Evolutionary conservation across 805 yeast species (phyloP).

Genomic region (Candida sithepensis): DNA sequence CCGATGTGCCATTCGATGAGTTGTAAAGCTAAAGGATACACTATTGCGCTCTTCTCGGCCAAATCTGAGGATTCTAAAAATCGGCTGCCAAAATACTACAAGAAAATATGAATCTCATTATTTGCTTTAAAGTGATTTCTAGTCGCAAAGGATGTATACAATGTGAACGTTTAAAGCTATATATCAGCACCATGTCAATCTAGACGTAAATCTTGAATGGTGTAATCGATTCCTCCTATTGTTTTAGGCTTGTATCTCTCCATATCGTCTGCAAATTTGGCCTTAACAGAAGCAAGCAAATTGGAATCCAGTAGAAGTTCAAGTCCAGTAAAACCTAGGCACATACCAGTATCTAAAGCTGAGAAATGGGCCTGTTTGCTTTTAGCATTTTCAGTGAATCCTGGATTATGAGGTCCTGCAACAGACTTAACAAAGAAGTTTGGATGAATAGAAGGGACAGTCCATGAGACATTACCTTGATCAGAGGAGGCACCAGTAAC

Average conservation of each 20-base stretch:
- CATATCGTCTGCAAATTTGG: conserved; percentile 14
- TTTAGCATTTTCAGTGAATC: conserved; percentile 17
- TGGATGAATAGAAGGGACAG: conserved; percentile 23
- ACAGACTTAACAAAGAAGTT: conserved; percentile 18
- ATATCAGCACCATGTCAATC: neutral
- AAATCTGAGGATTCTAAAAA: no score
- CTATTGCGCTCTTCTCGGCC: no score
- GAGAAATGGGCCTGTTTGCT: conserved; percentile 13
- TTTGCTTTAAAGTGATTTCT: no score
- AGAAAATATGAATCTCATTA: no score
- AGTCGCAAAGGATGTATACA: no score
- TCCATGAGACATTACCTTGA: conserved; percentile 24
- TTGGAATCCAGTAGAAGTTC: conserved; percentile 16
- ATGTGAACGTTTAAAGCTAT: neutral
- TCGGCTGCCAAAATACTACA: no score
- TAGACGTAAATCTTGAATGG: neutral
- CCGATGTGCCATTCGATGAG: no score
- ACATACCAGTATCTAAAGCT: conserved; percentile 17
- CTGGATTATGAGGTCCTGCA: conserved; percentile 22
- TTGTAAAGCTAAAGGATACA: no score
- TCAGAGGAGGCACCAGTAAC: conserved; percentile 22
- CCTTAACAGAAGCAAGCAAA: conserved; percentile 10
- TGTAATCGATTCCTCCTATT: conserved; percentile 2
- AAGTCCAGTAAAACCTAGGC: conserved; percentile 18
- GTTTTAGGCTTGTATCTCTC: conserved; percentile 9